phyloP scores from a whole-genome alignment of 352 stramenopile genomes.

The Aphanomyces invadans region DNA sequence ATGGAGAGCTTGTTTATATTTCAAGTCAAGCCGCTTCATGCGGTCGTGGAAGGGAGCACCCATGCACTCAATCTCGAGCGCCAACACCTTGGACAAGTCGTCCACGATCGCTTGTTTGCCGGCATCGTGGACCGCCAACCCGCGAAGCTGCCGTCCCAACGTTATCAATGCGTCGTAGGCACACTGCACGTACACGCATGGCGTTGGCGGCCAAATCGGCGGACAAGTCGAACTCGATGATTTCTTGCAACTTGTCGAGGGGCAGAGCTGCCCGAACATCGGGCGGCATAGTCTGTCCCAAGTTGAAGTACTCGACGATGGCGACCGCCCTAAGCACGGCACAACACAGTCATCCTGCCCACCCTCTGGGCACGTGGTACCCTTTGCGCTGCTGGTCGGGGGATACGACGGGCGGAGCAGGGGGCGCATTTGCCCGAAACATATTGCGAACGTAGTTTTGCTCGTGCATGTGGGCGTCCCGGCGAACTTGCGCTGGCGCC shows the following conservation, averaged over 20 bases:
- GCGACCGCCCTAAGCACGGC: not conserved
- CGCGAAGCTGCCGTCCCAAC: slow-evolving; percentile 4
- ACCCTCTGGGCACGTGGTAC: too few relatives aligned
- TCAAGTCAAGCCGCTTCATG: slow-evolving; percentile 61
- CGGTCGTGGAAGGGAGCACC: slow-evolving; percentile 49
- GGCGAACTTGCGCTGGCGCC: not conserved
- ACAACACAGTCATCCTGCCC: not conserved
- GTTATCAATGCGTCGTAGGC: not conserved
- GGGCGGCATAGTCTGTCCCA: not conserved
- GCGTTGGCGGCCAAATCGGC: slow-evolving; percentile 15
- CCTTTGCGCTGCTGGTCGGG: not conserved
- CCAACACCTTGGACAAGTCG: slow-evolving; percentile 45
- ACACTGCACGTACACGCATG: slow-evolving; percentile 4
- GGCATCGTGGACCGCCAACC: not conserved
- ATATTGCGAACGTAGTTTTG: slow-evolving; percentile 20
- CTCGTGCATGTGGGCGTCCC: not conserved
- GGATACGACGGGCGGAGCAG: not conserved
- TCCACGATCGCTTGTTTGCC: slow-evolving; percentile 30
- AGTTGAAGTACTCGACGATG: slow-evolving; percentile 17
- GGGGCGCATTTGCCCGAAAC: slow-evolving; percentile 9
- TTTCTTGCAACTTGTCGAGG: not conserved
- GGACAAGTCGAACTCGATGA: slow-evolving; percentile 21
- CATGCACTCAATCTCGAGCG: slow-evolving; percentile 62
- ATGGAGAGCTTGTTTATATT: slow-evolving; percentile 40
- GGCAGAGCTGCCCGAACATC: not conserved